Conservation (phyloP, 495 filamentous ascomycete genomes). For the Massariosphaeria phaeospora region DNA sequence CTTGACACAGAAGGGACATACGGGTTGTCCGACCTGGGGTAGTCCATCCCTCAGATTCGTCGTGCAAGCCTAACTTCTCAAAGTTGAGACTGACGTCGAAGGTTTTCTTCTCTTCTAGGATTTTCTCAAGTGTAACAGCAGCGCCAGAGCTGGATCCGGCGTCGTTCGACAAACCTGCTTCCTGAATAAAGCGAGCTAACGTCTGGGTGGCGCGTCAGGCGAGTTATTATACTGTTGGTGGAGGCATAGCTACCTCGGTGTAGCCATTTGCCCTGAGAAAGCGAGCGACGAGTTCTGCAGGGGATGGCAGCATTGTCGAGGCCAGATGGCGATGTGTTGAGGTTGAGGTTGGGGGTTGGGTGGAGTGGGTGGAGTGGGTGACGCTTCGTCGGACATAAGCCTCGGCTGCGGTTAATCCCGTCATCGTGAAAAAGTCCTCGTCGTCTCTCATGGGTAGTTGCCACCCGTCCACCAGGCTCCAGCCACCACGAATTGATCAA, state of each 20-base stretch:
- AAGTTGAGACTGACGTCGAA: conserved; percentile 56
- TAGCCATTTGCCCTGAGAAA: conserved; percentile 59
- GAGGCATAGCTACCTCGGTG: conserved; percentile 42
- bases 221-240: not conserved
- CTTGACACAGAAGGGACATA: not conserved
- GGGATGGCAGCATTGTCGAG: conserved; percentile 13
- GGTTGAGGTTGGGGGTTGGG: not conserved
- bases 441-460: no score
- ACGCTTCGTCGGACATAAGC: no score
- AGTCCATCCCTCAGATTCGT: conserved; percentile 46
- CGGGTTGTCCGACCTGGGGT: conserved; percentile 45
- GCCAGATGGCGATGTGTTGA: not conserved
- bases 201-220: conserved; percentile 43
- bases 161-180: conserved; percentile 53
- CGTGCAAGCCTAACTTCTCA: conserved; percentile 50
- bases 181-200: conserved; percentile 54
- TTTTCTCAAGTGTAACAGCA: conserved; percentile 56
- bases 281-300: conserved; percentile 55
- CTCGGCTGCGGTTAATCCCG: no score
- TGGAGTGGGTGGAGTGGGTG: no score
- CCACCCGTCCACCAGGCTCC: no score
- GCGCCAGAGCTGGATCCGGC: conserved; percentile 41
- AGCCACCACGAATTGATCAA: no score
- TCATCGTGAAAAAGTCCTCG: no score
- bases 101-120: conserved; percentile 61